A percentile compares a stretch with the other conserved stretches of the same genome.
Conservation (phyloP, 2,329 filamentous ascomycete genomes). For the Mycosphaerella arachidis region DNA sequence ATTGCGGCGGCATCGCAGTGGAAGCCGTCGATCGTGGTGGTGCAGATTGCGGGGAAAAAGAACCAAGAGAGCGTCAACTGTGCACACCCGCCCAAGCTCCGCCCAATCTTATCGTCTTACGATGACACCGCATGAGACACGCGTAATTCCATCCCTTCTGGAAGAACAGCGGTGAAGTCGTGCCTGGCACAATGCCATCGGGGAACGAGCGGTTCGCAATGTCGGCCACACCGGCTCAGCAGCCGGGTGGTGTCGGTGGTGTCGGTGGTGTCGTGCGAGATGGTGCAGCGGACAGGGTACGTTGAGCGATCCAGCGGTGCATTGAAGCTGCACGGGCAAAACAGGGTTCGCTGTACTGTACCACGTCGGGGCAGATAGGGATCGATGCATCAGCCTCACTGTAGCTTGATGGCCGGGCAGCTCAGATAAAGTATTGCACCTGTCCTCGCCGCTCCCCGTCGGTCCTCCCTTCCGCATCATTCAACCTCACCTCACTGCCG, state of each 20-base stretch:
- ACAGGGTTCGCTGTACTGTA: background rate
- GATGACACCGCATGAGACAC: background rate
- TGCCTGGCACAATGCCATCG: background rate
- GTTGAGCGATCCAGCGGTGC: background rate
- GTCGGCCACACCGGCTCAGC: too few species aligned
- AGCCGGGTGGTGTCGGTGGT: too few species aligned
- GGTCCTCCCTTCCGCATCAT: background rate
- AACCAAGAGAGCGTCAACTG: too few species aligned
- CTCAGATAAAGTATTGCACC: background rate
- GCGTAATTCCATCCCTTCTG: background rate
- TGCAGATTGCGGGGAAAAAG: background rate
- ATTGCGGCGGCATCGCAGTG: background rate
- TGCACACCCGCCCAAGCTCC: too few species aligned
- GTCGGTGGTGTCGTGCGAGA: background rate
- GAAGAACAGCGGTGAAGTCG: background rate
- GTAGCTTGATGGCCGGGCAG: background rate
- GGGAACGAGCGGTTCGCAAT: background rate
- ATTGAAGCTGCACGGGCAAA: background rate
- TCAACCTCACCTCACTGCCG: background rate
- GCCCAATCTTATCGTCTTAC: background rate
- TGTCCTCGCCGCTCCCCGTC: background rate
- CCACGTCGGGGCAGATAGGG: background rate
- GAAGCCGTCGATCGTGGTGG: background rate
- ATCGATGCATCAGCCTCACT: background rate
- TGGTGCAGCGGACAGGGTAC: background rate